Evolutionary conservation across 202 grass and related monocot genomes (phyloP).

Genomic region (Bolboschoenoplectus hybrid): DNA sequence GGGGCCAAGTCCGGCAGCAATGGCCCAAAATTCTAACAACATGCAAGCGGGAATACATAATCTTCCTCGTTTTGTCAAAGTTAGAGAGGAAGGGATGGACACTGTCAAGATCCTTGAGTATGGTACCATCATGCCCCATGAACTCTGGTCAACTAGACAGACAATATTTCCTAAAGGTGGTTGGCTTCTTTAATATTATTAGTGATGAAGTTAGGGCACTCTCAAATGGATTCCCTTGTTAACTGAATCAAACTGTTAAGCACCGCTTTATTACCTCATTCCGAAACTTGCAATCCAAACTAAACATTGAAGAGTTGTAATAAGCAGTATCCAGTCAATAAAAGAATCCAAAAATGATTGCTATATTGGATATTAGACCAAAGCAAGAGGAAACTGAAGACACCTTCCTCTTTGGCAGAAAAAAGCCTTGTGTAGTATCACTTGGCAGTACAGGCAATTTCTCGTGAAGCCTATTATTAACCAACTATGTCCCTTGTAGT

Average conservation of each 20-base stretch:
- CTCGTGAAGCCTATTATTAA: not conserved
- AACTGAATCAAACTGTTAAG: conserved; percentile 12
- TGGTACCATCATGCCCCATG: conserved; percentile 44
- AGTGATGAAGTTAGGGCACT: not conserved
- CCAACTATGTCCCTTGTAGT: not conserved
- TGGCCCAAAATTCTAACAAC: too few species aligned
- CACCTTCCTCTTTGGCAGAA: not conserved
- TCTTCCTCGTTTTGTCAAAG: conserved; percentile 39
- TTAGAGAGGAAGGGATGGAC: conserved; percentile 24
- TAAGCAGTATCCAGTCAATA: not conserved
- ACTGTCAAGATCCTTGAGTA: conserved; percentile 41
- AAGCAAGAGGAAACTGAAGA: not conserved
- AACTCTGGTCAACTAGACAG: conserved; percentile 45
- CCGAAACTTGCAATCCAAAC: not conserved
- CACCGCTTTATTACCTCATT: not conserved
- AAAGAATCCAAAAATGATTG: not conserved
- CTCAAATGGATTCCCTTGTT: not conserved
- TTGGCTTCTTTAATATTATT: not conserved
- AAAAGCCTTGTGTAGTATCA: not conserved
- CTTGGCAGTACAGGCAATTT: not conserved
- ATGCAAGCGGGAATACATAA: not conserved
- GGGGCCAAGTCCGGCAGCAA: too few species aligned
- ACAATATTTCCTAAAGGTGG: conserved; percentile 55
- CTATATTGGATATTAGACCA: not conserved
- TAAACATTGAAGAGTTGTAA: not conserved